A percentile compares a stretch with the other conserved stretches of the same genome.
phyloP scores from a whole-genome alignment of 768 basidiomycete genomes.

The Russula compacta region DNA sequence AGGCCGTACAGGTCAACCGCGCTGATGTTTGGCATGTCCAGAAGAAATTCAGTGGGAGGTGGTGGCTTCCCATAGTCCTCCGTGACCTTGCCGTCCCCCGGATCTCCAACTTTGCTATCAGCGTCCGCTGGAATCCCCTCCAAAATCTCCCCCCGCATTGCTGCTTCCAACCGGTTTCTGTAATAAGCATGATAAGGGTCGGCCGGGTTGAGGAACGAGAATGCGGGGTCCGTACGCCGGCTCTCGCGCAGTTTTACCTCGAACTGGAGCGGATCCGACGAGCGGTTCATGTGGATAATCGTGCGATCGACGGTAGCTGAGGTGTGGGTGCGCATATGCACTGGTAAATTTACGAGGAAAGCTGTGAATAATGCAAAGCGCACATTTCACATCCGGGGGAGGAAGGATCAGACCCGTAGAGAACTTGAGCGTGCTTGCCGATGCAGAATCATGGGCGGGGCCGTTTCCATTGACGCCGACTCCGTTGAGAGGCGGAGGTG shows the following conservation, averaged over 20 bases:
- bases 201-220: conserved; percentile 93
- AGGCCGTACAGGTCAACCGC: conserved; percentile 80
- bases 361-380: conserved; percentile 24
- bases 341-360: background rate
- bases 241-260: conserved; percentile 97
- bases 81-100: conserved; percentile 5
- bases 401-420: conserved; percentile 87
- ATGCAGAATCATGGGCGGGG: conserved; percentile 30
- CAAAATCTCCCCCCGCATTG: conserved; percentile 62
- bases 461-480: conserved; percentile 34
- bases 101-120: conserved; percentile 3
- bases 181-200: conserved; percentile 99
- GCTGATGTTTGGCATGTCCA: conserved; percentile 81
- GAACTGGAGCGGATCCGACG: conserved; percentile 87
- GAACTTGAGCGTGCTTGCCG: conserved; percentile 38
- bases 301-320: conserved; percentile 93
- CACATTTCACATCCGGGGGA: conserved; percentile 91
- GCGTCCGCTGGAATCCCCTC: conserved; percentile 41
- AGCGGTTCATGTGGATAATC: conserved; percentile 82
- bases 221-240: conserved; percentile 94
- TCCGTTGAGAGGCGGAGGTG: conserved; percentile 32
- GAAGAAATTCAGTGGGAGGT: conserved; percentile 69
- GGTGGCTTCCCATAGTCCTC: conserved; percentile 68
- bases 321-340: background rate
- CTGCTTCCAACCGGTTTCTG: conserved; percentile 79